Conservation (phyloP, 768 basidiomycete genomes). For the Crassisporium funariophilum region DNA sequence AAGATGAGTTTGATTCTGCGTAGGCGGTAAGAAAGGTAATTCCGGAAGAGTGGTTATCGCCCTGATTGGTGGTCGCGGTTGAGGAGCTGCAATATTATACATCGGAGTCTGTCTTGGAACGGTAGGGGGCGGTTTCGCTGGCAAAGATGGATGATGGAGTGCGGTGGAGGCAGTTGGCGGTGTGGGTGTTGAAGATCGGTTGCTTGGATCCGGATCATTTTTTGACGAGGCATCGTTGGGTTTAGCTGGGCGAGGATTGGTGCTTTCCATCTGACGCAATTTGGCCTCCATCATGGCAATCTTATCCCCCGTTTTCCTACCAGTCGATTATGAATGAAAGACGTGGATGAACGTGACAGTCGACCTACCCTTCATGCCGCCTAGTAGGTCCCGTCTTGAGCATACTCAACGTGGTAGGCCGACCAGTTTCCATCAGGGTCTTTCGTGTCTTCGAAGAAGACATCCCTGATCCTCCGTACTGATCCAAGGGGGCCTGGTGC, state of each 20-base stretch:
- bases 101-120: slow-evolving; percentile 20
- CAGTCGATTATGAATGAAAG: neutral
- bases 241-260: slow-evolving; percentile 28
- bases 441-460: slow-evolving; percentile 36
- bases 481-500: slow-evolving; percentile 71
- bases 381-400: slow-evolving; percentile 68
- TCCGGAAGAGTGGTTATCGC: slow-evolving; percentile 22
- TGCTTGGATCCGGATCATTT: slow-evolving; percentile 2
- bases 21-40: neutral
- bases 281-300: slow-evolving; percentile 98
- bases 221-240: slow-evolving; percentile 11
- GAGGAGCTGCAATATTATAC: slow-evolving; percentile 1
- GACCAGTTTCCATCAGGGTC: slow-evolving; percentile 55
- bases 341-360: neutral
- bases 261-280: slow-evolving; percentile 71
- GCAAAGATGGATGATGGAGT: slow-evolving; percentile 40
- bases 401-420: slow-evolving; percentile 86
- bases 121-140: slow-evolving; percentile 42
- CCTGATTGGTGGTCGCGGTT: slow-evolving; percentile 13
- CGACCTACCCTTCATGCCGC: slow-evolving; percentile 53
- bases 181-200: slow-evolving; percentile 3
- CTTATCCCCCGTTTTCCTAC: slow-evolving; percentile 74
- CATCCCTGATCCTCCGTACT: slow-evolving; percentile 23
- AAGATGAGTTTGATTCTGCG: too few relatives aligned
- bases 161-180: slow-evolving; percentile 9